Conservation (phyloP, 805 yeast species). For the Zygosaccharomyces rouxii region DNA sequence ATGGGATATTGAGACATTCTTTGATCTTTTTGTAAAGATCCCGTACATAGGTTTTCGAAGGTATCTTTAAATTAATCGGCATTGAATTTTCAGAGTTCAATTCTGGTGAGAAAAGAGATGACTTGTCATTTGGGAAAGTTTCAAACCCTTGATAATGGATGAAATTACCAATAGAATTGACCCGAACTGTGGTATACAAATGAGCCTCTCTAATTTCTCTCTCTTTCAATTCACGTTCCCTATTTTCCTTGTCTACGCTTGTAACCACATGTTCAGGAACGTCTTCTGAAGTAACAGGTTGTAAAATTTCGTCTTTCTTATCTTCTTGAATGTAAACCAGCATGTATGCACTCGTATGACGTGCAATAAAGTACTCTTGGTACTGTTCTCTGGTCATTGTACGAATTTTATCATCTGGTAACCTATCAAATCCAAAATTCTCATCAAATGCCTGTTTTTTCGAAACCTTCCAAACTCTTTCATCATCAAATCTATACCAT, state of each 20-base stretch:
- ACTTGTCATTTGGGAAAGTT: constrained; percentile 57
- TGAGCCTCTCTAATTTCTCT: constrained; percentile 71
- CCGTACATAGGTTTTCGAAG: constrained; percentile 51
- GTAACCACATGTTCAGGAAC: constrained; percentile 66
- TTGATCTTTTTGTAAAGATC: constrained; percentile 50
- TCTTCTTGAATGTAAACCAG: constrained; percentile 80
- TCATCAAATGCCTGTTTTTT: constrained; percentile 82
- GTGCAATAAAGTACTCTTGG: constrained; percentile 58
- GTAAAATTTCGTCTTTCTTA: constrained; percentile 53
- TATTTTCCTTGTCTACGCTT: constrained; percentile 59
- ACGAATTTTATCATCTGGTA: constrained; percentile 45
- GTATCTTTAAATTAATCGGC: constrained; percentile 48
- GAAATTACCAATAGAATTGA: constrained; percentile 54
- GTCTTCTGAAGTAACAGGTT: constrained; percentile 48
- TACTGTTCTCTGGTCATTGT: constrained; percentile 55
- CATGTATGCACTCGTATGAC: constrained; percentile 96
- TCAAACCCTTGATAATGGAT: constrained; percentile 68
- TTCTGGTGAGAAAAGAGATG: constrained; percentile 45
- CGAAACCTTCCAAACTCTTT: constrained; percentile 84
- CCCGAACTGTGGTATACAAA: constrained; percentile 51
- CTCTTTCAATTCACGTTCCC: constrained; percentile 48
- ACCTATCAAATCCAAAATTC: constrained; percentile 77
- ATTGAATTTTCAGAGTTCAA: constrained; percentile 42
- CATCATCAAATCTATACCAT: constrained; percentile 96
- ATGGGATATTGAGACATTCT: constrained; percentile 39